phyloP scores from a whole-genome alignment of 139 green algal species.

The Deuterostichococcus epilithicus region DNA sequence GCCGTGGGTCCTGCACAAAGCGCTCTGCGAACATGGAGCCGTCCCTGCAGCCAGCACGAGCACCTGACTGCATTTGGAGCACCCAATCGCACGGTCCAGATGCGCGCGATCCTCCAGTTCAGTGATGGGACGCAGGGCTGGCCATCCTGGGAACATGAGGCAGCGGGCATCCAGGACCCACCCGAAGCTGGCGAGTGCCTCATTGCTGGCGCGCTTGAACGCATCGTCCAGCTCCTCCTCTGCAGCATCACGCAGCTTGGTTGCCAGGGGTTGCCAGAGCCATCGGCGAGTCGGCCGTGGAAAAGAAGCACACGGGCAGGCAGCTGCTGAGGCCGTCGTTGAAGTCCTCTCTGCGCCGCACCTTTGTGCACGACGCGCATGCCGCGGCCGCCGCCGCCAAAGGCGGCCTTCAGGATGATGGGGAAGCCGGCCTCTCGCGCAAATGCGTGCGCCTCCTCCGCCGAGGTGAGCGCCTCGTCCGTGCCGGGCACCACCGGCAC shows the following conservation, averaged over 20 bases:
- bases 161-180: not conserved
- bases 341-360: not conserved
- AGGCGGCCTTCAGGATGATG: slow-evolving; percentile 94
- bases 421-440: slow-evolving; percentile 74
- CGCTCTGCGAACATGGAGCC: slow-evolving; percentile 95
- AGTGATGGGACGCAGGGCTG: no score
- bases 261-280: no score
- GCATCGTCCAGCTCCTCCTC: slow-evolving; percentile 74
- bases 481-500: slow-evolving; percentile 89
- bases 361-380: slow-evolving; percentile 81
- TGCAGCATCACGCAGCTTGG: slow-evolving; percentile 4
- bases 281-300: no score
- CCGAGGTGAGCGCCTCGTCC: slow-evolving; percentile 53
- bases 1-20: slow-evolving; percentile 85
- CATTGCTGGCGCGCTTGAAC: slow-evolving; percentile 72
- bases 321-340: not conserved
- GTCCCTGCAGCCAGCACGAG: not conserved
- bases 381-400: slow-evolving; percentile 88
- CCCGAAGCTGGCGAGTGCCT: slow-evolving; percentile 84
- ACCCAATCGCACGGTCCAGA: no score
- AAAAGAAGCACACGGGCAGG: no score
- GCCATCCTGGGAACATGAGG: no score
- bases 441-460: slow-evolving; percentile 69
- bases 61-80: not conserved
- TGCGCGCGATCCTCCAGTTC: no score